These are phyloP conservation scores for Aspergillus melleus DNA, from an alignment of 2,329 filamentous ascomycete species.

Conservation along the genomic window DNA sequence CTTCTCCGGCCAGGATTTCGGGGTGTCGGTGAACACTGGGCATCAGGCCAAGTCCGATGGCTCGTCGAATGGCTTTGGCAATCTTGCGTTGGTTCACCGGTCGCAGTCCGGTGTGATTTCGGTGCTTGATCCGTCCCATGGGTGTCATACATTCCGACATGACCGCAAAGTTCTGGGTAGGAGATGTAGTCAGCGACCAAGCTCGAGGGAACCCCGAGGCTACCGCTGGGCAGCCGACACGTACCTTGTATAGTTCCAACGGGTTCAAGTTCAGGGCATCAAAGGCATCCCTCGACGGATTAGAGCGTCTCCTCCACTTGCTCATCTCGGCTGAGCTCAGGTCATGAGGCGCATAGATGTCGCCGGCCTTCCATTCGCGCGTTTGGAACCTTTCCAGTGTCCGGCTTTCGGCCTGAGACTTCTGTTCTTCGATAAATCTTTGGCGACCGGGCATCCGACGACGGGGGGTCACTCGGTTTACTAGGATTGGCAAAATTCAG, in stretches of 20 bases:
- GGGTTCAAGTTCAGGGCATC: conserved; percentile 80
- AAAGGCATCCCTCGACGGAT: conserved; percentile 67
- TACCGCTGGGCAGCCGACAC: conserved; percentile 23
- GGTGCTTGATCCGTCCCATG: conserved; percentile 80
- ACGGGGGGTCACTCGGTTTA: conserved; percentile 21
- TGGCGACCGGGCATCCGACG: conserved; percentile 33
- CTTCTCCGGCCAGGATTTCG: conserved; percentile 62
- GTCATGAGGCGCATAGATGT: conserved; percentile 90
- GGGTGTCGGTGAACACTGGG: conserved; percentile 89
- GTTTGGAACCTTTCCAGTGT: conserved; percentile 47
- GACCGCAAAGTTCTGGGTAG: conserved; percentile 78
- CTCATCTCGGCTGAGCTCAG: conserved; percentile 73
- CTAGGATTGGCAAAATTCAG: conserved; percentile 14
- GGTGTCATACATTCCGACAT: conserved; percentile 85
- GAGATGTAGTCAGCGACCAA: background rate
- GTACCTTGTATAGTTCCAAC: conserved; percentile 81
- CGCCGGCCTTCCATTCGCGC: conserved; percentile 72
- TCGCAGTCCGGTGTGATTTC: conserved; percentile 73
- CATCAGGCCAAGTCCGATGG: conserved; percentile 87
- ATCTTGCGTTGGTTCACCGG: conserved; percentile 91
- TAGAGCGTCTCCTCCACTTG: conserved; percentile 69
- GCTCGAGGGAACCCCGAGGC: too few relatives aligned
- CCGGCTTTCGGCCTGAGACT: conserved; percentile 37
- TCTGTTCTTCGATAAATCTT: conserved; percentile 38
- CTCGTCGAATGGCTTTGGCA: conserved; percentile 85